Evolutionary conservation across 2,329 filamentous ascomycete species (phyloP).

Genomic region (Teratosphaeria destructans): DNA sequence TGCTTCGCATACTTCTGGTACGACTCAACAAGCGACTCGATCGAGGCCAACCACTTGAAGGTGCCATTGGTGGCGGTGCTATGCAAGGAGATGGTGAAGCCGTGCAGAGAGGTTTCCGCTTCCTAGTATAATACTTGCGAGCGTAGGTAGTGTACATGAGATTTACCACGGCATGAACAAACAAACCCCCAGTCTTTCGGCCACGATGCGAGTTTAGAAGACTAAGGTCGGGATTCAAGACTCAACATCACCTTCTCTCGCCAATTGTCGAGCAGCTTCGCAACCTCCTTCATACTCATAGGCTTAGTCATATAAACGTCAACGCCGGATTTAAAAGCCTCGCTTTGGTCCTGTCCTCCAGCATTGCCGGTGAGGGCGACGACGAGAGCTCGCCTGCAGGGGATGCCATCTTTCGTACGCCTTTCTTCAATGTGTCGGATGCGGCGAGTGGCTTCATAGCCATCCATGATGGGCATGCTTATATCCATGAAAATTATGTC

Average conservation of each 20-base stretch:
- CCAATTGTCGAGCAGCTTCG: slow-evolving; percentile 1
- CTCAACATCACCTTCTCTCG: background rate
- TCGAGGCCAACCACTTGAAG: background rate
- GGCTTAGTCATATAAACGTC: slow-evolving; percentile 26
- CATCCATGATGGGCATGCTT: slow-evolving; percentile 27
- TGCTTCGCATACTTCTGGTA: slow-evolving; percentile 53
- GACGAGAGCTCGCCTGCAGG: slow-evolving; percentile 7
- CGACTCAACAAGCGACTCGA: slow-evolving; percentile 61
- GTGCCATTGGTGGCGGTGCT: background rate
- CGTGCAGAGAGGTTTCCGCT: slow-evolving; percentile 1
- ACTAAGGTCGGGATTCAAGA: background rate
- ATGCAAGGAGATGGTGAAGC: slow-evolving; percentile 1
- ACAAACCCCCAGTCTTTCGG: background rate
- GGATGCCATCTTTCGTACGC: background rate
- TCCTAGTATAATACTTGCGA: background rate
- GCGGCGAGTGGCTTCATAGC: slow-evolving; percentile 18
- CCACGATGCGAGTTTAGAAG: background rate
- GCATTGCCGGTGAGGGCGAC: slow-evolving; percentile 26
- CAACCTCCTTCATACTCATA: slow-evolving; percentile 16
- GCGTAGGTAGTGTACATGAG: background rate
- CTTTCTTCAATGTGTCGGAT: slow-evolving; percentile 13
- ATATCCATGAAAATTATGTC: slow-evolving; percentile 40
- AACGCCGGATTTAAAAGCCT: slow-evolving; percentile 21
- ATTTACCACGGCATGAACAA: background rate
- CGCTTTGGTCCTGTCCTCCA: slow-evolving; percentile 13